A percentile compares a stretch with the other conserved stretches of the same genome.
phyloP scores from a whole-genome alignment of 2,329 filamentous ascomycete genomes.

The Leptoxyphium fumago region DNA sequence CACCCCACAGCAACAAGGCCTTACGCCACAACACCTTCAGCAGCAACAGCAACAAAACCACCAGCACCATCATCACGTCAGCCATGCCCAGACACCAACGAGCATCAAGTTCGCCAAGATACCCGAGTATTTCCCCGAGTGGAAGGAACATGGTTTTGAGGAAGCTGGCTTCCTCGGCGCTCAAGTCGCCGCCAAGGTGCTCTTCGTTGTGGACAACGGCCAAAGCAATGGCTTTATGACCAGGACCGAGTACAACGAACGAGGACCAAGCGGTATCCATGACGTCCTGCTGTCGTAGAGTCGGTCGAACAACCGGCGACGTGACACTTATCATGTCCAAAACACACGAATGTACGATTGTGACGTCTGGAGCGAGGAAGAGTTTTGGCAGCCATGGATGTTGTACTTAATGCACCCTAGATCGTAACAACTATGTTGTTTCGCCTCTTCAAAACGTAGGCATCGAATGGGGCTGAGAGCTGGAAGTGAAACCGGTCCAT shows the following conservation, averaged over 20 bases:
- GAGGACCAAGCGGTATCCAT: conserved; percentile 49
- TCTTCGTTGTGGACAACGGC: conserved; percentile 55
- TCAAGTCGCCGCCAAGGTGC: conserved; percentile 66
- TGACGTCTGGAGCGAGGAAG: no score
- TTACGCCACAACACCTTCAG: conserved; percentile 1
- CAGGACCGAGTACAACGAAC: conserved; percentile 52
- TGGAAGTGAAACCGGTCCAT: no score
- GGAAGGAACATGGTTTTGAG: conserved; percentile 63
- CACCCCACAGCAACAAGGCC: conserved; percentile 9
- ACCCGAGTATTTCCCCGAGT: conserved; percentile 79
- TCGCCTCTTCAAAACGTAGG: no score
- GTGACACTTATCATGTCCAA: no score
- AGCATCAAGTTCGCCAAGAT: conserved; percentile 64
- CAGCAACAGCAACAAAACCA: conserved; percentile 1
- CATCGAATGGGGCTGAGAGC: no score
- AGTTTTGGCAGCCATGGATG: no score
- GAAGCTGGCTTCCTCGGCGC: conserved; percentile 78
- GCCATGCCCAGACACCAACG: conserved; percentile 62
- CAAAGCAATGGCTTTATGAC: conserved; percentile 55
- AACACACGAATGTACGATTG: no score
- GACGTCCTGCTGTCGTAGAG: conserved; percentile 26
- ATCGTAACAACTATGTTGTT: no score
- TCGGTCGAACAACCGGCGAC: neutral
- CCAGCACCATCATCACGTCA: conserved; percentile 29
- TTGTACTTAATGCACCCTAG: no score